Conservation (phyloP, 2,329 filamentous ascomycete genomes). For the Parastagonospora avenae region DNA sequence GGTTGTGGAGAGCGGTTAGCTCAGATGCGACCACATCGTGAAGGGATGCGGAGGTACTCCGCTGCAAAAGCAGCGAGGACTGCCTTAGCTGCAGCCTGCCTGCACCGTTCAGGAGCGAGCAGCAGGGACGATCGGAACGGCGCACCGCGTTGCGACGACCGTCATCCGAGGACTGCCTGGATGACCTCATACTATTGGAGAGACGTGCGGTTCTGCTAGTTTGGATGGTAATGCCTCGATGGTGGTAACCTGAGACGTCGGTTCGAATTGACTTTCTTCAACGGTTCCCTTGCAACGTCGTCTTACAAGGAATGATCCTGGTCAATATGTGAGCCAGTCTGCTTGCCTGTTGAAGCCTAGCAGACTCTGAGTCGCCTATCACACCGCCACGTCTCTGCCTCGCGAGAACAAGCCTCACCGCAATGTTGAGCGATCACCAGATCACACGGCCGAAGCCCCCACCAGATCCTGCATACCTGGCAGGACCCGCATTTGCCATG, state of each 20-base stretch:
- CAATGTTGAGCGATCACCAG: slow-evolving; percentile 21
- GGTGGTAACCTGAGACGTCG: slow-evolving; percentile 14
- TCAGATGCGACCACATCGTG: slow-evolving; percentile 13
- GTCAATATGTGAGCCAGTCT: slow-evolving; percentile 22
- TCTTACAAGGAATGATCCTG: slow-evolving; percentile 25
- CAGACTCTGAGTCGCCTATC: slow-evolving; percentile 12
- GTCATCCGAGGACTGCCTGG: slow-evolving; percentile 8
- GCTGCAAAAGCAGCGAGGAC: slow-evolving; percentile 30
- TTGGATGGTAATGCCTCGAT: slow-evolving; percentile 5
- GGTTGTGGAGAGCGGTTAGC: slow-evolving; percentile 24
- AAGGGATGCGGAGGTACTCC: slow-evolving; percentile 8
- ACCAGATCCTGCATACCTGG: slow-evolving; percentile 14
- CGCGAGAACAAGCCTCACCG: slow-evolving; percentile 13
- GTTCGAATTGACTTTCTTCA: slow-evolving; percentile 10
- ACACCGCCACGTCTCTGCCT: slow-evolving; percentile 22
- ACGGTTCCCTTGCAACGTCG: slow-evolving; percentile 7
- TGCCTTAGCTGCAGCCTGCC: slow-evolving; percentile 19
- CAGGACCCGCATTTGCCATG: slow-evolving; percentile 14
- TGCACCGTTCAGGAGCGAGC: slow-evolving; percentile 19
- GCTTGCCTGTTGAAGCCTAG: slow-evolving; percentile 21
- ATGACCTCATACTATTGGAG: slow-evolving; percentile 12
- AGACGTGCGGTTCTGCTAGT: slow-evolving; percentile 4
- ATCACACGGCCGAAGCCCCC: slow-evolving; percentile 26
- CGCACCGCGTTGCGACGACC: slow-evolving; percentile 21
- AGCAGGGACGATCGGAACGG: slow-evolving; percentile 21